Evolutionary conservation across 1,284 basidiomycete species (phyloP).

Genomic region (Neolentinus lepideus): DNA sequence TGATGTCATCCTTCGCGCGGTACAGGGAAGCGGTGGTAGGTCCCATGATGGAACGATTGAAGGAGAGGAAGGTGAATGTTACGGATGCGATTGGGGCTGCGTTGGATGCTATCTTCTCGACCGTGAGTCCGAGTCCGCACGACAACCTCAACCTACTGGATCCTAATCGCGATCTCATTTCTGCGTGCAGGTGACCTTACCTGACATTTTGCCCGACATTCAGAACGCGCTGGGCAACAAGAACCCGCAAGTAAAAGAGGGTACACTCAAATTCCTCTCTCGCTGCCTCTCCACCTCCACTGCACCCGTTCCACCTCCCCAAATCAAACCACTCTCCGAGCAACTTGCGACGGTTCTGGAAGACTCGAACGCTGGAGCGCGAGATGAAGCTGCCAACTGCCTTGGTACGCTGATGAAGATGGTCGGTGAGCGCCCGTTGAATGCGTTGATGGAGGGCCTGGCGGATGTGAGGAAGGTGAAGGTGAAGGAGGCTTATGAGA

Average conservation of each 20-base stretch:
- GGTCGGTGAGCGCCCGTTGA: conserved; percentile 90
- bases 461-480: conserved; percentile 90
- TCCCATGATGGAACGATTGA: conserved; percentile 84
- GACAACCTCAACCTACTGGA: too few relatives aligned
- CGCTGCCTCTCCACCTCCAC: conserved; percentile 73
- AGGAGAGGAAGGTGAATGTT: conserved; percentile 90
- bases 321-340: conserved; percentile 84
- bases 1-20: conserved; percentile 70
- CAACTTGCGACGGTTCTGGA: conserved; percentile 73
- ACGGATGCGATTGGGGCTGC: conserved; percentile 86
- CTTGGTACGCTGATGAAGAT: conserved; percentile 96
- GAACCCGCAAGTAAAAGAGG: conserved; percentile 96
- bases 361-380: conserved; percentile 87
- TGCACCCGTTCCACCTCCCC: conserved; percentile 62
- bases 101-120: conserved; percentile 85
- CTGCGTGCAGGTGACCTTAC: conserved; percentile 59
- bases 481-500: conserved; percentile 90
- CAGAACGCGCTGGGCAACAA: conserved; percentile 79
- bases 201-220: conserved; percentile 84
- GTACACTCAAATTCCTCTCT: conserved; percentile 83
- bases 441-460: conserved; percentile 81
- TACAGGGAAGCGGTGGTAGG: conserved; percentile 74
- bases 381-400: conserved; percentile 84
- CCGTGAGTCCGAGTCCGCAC: too few relatives aligned
- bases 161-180: conserved; percentile 6